Evolutionary conservation across 805 yeast species (phyloP), one percentile per base, ranked within the genome.

Genomic region (Kodamaea kaohsiungensis): DNA sequence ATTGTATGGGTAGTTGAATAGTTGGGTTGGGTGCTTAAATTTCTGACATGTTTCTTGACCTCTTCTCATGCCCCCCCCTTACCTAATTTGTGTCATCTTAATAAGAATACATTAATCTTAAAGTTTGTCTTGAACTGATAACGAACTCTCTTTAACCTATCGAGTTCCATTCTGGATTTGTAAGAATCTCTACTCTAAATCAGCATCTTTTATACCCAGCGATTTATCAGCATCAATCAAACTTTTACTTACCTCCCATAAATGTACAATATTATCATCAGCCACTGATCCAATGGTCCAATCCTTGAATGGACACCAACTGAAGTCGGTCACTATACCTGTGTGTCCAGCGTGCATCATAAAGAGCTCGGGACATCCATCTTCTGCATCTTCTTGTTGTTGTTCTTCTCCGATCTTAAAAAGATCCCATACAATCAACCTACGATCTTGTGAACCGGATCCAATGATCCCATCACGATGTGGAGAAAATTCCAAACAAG

Each of bases 341-440:
- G 91, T 86, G 65, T 91, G 96, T 17, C 97, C 97, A 39, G 96
- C 96, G 66, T 91, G 97, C 86, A 91, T 88, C 91, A 90, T 88
- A 61, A 90, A 75, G 37, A 91, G 71, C 67, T 91, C 97, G 3
- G 96, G 93, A 25, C 88, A 88, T 40, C 96, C 97, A 63, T 91
- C 97, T 59, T 88, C 96, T 30, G 91, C 88, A 65, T 91, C 97
- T 60, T 90, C 97, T 60, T 85, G 91, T 12, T 79, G 79, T 67
- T 89, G 96, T 64, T 90, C 96, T 58, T 85, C 88, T 3, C 97
- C 97, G 38, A 91, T 86, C 60, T 82, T 85, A 47, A 77, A 73
- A 54, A 90, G 73, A 65, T 91, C 96, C 97, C 97, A 90, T 3
- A 91, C 60, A 37, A 89, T 85, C 13, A 89, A 82, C 55, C 96